Conservation (phyloP, 1,284 basidiomycete genomes). For the Marasmius oreades region DNA sequence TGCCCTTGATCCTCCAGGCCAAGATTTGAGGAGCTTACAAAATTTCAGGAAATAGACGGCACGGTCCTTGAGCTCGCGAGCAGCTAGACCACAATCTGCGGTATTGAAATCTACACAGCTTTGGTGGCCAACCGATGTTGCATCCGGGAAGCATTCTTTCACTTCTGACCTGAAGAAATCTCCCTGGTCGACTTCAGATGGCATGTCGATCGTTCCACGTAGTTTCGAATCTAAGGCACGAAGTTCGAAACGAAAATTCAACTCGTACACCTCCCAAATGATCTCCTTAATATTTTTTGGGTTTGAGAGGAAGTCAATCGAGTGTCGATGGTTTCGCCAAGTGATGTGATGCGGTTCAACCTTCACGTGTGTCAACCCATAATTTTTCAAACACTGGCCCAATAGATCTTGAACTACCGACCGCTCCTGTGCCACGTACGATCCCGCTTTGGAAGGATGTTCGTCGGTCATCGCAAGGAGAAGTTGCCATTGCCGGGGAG, state of each 20-base stretch:
- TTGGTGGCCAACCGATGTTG: neutral
- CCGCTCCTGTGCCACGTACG: neutral
- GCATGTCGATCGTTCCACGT: neutral
- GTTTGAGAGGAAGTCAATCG: neutral
- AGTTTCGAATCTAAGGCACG: neutral
- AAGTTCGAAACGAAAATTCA: neutral
- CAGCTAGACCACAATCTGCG: neutral
- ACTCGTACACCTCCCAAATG: neutral
- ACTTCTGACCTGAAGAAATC: too few species aligned
- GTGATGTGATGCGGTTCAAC: neutral
- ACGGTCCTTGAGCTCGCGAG: neutral
- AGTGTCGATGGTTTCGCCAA: neutral
- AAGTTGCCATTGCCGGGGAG: neutral
- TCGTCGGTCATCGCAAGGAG: neutral
- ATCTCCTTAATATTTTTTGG: neutral
- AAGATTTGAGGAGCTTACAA: neutral
- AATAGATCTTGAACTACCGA: neutral
- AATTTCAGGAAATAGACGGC: neutral
- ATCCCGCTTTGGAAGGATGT: neutral
- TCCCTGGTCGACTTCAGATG: neutral
- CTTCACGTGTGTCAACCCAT: neutral
- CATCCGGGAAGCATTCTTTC: neutral
- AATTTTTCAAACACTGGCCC: neutral
- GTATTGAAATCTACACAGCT: neutral
- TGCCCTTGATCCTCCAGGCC: neutral